Percentiles rank a stretch among this genome's conserved stretches.
Conservation (phyloP, 345 rosid species). For the Nasturtium officinale region DNA sequence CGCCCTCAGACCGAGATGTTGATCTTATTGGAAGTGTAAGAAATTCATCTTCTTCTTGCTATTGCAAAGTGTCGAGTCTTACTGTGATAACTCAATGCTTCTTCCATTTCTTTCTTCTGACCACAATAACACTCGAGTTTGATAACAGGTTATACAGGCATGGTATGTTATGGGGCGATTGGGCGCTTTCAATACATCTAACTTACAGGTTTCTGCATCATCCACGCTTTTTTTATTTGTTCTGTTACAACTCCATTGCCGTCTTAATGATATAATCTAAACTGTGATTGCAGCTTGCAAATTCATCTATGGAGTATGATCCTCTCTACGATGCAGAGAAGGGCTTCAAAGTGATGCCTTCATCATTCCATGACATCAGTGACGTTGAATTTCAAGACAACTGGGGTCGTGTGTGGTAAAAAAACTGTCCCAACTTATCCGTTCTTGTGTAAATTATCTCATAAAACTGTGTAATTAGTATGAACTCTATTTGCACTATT, state of each 20-base stretch:
- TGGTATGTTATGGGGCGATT: conserved; percentile 97
- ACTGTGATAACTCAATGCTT: conserved; percentile 12
- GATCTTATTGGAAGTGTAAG: conserved; percentile 81
- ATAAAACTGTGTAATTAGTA: neutral
- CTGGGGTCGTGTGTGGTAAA: conserved; percentile 92
- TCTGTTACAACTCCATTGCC: neutral
- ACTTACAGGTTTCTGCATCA: conserved; percentile 73
- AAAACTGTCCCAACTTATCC: neutral
- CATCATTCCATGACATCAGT: conserved; percentile 89
- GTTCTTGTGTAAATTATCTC: neutral
- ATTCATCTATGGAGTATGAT: conserved; percentile 72
- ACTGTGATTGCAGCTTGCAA: conserved; percentile 62
- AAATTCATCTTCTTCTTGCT: conserved; percentile 18
- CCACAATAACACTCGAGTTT: conserved; percentile 6
- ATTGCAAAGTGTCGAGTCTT: conserved; percentile 9
- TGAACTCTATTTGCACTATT: conserved; percentile 11
- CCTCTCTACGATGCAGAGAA: conserved; percentile 82
- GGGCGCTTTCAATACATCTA: conserved; percentile 91
- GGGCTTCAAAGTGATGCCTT: conserved; percentile 79
- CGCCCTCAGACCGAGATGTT: conserved; percentile 86
- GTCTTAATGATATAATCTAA: neutral
- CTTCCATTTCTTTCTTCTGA: conserved; percentile 8
- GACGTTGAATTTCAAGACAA: conserved; percentile 96
- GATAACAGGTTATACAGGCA: conserved; percentile 75
- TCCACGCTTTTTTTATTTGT: neutral